These are phyloP conservation scores for Daldinia loculata DNA, from an alignment of 495 filamentous ascomycete species.

Conservation along the genomic window DNA sequence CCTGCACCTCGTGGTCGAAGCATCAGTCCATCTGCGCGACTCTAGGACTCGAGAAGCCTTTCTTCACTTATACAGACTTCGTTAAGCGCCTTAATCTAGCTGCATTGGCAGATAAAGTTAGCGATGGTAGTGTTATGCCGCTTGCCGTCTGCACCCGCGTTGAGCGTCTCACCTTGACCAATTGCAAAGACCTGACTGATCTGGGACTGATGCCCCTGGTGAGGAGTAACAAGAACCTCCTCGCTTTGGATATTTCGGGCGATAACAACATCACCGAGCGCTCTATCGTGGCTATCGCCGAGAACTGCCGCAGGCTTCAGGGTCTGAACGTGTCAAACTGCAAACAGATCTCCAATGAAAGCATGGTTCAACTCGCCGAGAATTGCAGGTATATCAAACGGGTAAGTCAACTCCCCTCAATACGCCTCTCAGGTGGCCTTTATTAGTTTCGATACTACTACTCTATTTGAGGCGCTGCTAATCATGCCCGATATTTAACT, in stretches of 20 bases:
- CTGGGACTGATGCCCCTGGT: conserved; percentile 81
- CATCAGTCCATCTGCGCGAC: conserved; percentile 80
- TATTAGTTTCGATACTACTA: background rate
- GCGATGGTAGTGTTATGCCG: conserved; percentile 86
- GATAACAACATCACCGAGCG: conserved; percentile 80
- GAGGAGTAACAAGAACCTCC: conserved; percentile 78
- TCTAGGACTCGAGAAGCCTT: conserved; percentile 71
- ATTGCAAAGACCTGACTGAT: conserved; percentile 86
- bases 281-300: conserved; percentile 80
- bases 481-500: conserved; percentile 42
- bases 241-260: conserved; percentile 90
- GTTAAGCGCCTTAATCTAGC: conserved; percentile 92
- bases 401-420: conserved; percentile 59
- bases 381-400: conserved; percentile 88
- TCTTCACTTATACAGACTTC: conserved; percentile 85
- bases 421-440: background rate
- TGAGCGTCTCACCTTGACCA: conserved; percentile 92
- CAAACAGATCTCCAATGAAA: conserved; percentile 82
- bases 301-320: conserved; percentile 84
- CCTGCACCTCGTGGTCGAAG: conserved; percentile 84
- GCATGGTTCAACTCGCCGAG: conserved; percentile 52
- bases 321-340: conserved; percentile 94
- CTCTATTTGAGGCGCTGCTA: conserved; percentile 34
- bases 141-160: conserved; percentile 87
- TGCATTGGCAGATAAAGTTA: conserved; percentile 76